Conservation (phyloP, 164 flowering plant species). For the Vitis rupestris region DNA sequence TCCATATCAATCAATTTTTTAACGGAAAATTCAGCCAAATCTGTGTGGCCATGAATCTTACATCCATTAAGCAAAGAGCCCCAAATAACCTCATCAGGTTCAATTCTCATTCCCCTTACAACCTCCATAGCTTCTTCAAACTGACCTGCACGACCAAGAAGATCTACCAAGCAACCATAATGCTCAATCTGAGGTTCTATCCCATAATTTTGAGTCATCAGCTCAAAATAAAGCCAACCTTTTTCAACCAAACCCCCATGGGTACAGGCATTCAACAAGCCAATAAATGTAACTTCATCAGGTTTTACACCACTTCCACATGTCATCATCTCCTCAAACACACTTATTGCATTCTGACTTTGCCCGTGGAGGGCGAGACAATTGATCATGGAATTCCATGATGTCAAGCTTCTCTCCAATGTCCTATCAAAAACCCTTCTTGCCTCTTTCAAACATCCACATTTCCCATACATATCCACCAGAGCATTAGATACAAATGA, state of each 20-base stretch:
- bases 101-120: slow-evolving; percentile 44
- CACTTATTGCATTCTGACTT: slow-evolving; percentile 35
- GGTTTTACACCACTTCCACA: slow-evolving; percentile 31
- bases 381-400: slow-evolving; percentile 69
- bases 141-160: slow-evolving; percentile 62
- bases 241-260: slow-evolving; percentile 60
- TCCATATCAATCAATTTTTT: slow-evolving; percentile 50
- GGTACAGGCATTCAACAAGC: slow-evolving; percentile 63
- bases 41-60: slow-evolving; percentile 44
- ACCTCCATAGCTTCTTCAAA: slow-evolving; percentile 58
- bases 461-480: slow-evolving; percentile 72
- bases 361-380: slow-evolving; percentile 63
- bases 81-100: slow-evolving; percentile 69
- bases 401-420: slow-evolving; percentile 32
- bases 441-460: slow-evolving; percentile 57
- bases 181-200: slow-evolving; percentile 61
- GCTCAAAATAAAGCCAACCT: slow-evolving; percentile 39
- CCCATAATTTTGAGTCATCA: slow-evolving; percentile 36
- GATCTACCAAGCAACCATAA: slow-evolving; percentile 65
- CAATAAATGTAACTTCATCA: slow-evolving; percentile 55
- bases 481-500: slow-evolving; percentile 44
- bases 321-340: slow-evolving; percentile 51
- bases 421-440: slow-evolving; percentile 39
- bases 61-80: slow-evolving; percentile 67
- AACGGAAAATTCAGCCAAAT: slow-evolving; percentile 59